These are phyloP conservation scores for Saksenaea oblongispora DNA, from an alignment of 371 early-diverging fungal genomes.

Conservation along the genomic window DNA sequence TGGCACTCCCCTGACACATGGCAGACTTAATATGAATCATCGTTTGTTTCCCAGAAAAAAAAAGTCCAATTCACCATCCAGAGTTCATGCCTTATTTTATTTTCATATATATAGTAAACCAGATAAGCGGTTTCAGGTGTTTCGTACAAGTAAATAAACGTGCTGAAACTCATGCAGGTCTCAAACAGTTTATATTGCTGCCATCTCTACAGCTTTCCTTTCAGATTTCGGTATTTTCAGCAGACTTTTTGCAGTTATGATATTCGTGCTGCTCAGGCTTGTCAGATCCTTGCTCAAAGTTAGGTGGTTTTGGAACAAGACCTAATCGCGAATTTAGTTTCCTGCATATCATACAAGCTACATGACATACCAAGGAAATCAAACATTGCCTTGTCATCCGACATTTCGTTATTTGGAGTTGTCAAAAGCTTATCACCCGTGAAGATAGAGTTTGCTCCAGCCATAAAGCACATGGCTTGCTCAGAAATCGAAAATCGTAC, in stretches of 20 bases:
- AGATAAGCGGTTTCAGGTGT: too few relatives aligned
- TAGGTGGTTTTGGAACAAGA: constrained; percentile 62
- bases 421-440: constrained; percentile 83
- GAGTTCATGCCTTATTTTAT: too few relatives aligned
- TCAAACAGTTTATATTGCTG: neutral
- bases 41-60: too few relatives aligned
- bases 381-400: constrained; percentile 74
- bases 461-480: constrained; percentile 82
- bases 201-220: neutral
- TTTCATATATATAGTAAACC: too few relatives aligned
- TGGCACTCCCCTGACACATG: too few relatives aligned
- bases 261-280: constrained; percentile 13
- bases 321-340: constrained; percentile 26
- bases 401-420: constrained; percentile 73
- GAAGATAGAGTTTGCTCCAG: constrained; percentile 84
- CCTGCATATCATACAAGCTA: neutral
- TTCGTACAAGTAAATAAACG: too few relatives aligned
- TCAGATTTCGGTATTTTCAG: neutral
- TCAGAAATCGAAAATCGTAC: constrained; percentile 74
- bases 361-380: constrained; percentile 54
- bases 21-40: too few relatives aligned
- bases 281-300: constrained; percentile 55
- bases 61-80: too few relatives aligned
- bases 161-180: neutral
- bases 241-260: constrained; percentile 8